Evolutionary conservation across 2,329 filamentous ascomycete genomes (phyloP), one percentile per base, ranked within the genome.

Genomic region (Cercospora citrullina): DNA sequence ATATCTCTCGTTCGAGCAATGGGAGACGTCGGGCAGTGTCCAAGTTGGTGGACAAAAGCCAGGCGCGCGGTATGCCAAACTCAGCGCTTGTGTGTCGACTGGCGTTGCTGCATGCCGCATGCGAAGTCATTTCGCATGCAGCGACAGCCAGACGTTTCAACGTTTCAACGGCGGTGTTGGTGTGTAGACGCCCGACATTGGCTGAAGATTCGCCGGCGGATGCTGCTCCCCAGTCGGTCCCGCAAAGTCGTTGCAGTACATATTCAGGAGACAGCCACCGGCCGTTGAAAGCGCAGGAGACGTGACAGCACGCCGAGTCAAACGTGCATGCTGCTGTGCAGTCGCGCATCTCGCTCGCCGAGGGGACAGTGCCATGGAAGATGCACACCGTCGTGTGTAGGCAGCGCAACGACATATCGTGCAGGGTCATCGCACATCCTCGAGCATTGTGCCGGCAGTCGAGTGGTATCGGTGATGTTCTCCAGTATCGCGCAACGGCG

Each of bases 41-140:
- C 36, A n/a, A n/a, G 36, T 53, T 16, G 48, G 12, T 5, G 5
- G 48, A 2, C 12, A 21, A 0, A 53, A 14, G 48, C 1, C 18
- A 53, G 48, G 48, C 48, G 10, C 48, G 48, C 12, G 48, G 48
- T 53, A 8, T 16, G 3, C 5, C 21, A 51, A 16, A 16, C 33
- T 39, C 33, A 51, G 21, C 45, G 45, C 33, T 39, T 39, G 33
- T 16, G 36, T 39, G 36, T 39, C 36, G 1, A n/a, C 16, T 23
- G 12, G 18, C 48, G 21, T 14, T 16, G 18, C 21, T 18, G 26
- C 55, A 31, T 31, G 16, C 26, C 26, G 55, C 30, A 58, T 58
- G 55, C 55, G 28, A 58, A 58, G 55, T 58, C 55, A 58, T 58
- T 53, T 58, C 55, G 18, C 55, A 10, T 58, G 55, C 55, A 58